These are phyloP conservation scores for Botrytis deweyae DNA, from an alignment of 2,329 filamentous ascomycete species.

Conservation along the genomic window DNA sequence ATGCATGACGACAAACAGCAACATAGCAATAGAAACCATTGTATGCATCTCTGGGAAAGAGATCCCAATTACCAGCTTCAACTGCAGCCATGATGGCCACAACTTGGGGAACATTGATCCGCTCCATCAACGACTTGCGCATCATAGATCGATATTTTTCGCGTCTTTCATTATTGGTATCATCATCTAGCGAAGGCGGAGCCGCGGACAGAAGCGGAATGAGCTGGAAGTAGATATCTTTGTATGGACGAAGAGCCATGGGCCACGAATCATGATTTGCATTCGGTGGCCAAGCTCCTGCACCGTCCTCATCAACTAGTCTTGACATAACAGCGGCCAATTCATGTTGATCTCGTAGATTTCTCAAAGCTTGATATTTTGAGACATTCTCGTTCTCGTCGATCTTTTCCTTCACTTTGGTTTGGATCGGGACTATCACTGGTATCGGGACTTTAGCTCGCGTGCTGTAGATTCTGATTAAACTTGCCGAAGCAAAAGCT, in stretches of 20 bases:
- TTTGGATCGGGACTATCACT: neutral
- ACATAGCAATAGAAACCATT: conserved; percentile 19
- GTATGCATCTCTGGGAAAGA: conserved; percentile 12
- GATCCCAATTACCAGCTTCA: conserved; percentile 6
- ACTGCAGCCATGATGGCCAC: neutral
- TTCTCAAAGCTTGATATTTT: conserved; percentile 10
- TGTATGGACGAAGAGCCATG: conserved; percentile 1
- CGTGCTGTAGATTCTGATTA: neutral
- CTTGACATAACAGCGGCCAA: neutral
- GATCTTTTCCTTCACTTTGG: neutral
- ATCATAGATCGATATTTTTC: conserved; percentile 7
- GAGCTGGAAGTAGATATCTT: conserved; percentile 12
- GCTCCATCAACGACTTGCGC: neutral
- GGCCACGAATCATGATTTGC: conserved; percentile 15
- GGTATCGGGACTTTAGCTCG: neutral
- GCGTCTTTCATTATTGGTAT: conserved; percentile 12
- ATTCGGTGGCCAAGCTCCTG: conserved; percentile 20
- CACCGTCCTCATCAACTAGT: conserved; percentile 14
- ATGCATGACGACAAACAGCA: conserved; percentile 19
- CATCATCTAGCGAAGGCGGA: conserved; percentile 1
- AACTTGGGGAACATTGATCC: neutral
- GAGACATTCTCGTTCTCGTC: conserved; percentile 8
- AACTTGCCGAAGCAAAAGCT: neutral
- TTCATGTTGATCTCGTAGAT: conserved; percentile 13
- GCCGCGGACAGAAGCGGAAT: conserved; percentile 13